Percentiles rank a stretch among this genome's conserved stretches.
phyloP scores from a whole-genome alignment of 495 filamentous ascomycete genomes.

The Penicillium odoratum region DNA sequence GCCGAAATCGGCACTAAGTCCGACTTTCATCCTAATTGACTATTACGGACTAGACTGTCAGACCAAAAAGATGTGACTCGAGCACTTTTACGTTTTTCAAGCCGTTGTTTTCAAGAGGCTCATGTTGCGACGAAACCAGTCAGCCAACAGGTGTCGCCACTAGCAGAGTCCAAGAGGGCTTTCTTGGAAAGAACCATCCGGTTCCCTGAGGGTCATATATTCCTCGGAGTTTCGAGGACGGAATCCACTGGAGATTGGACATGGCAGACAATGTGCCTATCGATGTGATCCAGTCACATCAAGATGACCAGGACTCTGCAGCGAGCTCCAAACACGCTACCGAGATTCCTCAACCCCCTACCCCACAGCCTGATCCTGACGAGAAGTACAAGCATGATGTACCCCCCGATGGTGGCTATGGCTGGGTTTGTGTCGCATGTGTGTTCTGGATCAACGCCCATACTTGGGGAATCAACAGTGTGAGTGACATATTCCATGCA shows the following conservation, averaged over 20 bases:
- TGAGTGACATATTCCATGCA: slow-evolving; percentile 30
- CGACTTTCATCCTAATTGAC: slow-evolving; percentile 1
- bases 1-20: slow-evolving; percentile 14
- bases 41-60: slow-evolving; percentile 9
- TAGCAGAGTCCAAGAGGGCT: not conserved
- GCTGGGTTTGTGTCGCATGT: slow-evolving; percentile 53
- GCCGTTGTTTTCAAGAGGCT: not conserved
- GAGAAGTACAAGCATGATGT: slow-evolving; percentile 37
- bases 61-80: slow-evolving; percentile 5
- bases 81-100: not conserved
- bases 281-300: slow-evolving; percentile 36
- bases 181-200: too few species aligned
- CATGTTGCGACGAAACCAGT: slow-evolving; percentile 20
- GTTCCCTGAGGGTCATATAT: not conserved
- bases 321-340: slow-evolving; percentile 9
- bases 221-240: not conserved
- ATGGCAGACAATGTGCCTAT: slow-evolving; percentile 42
- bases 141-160: slow-evolving; percentile 4
- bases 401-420: slow-evolving; percentile 56
- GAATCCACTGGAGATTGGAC: not conserved
- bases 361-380: slow-evolving; percentile 16
- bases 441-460: slow-evolving; percentile 56
- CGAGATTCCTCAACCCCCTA: slow-evolving; percentile 9
- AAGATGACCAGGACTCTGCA: slow-evolving; percentile 23
- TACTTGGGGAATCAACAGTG: slow-evolving; percentile 56